Conservation (phyloP, 2,329 filamentous ascomycete genomes). For the Exophiala oligosperma region DNA sequence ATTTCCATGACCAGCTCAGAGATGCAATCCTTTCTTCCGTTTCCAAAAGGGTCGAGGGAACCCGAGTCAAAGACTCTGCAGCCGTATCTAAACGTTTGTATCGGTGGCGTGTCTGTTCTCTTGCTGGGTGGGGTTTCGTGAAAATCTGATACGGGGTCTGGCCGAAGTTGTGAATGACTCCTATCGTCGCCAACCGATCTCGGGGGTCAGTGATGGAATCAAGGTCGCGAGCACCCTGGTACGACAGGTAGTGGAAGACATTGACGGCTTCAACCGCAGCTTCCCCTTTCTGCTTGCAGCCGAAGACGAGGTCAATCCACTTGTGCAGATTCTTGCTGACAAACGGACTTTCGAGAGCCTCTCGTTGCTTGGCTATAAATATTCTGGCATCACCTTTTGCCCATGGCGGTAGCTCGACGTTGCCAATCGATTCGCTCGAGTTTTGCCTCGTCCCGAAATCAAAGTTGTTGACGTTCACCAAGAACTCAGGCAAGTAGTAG, state of each 20-base stretch:
- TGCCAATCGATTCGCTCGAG: slow-evolving; percentile 74
- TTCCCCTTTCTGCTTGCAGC: slow-evolving; percentile 89
- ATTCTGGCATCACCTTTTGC: slow-evolving; percentile 94
- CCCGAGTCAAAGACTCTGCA: slow-evolving; percentile 71
- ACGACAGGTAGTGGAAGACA: slow-evolving; percentile 94
- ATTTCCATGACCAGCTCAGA: slow-evolving; percentile 73
- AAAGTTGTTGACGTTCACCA: slow-evolving; percentile 91
- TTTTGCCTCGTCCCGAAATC: slow-evolving; percentile 89
- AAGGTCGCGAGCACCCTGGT: slow-evolving; percentile 88
- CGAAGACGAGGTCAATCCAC: slow-evolving; percentile 97
- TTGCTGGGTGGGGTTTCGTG: slow-evolving; percentile 72
- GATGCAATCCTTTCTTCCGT: slow-evolving; percentile 78
- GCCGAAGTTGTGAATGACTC: slow-evolving; percentile 97
- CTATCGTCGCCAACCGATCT: slow-evolving; percentile 84
- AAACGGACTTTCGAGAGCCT: slow-evolving; percentile 89
- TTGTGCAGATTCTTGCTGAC: slow-evolving; percentile 86
- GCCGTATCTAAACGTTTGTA: slow-evolving; percentile 73
- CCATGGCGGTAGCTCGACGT: slow-evolving; percentile 91
- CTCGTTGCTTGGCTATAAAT: slow-evolving; percentile 93
- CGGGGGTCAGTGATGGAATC: slow-evolving; percentile 87
- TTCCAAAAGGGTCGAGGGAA: slow-evolving; percentile 67
- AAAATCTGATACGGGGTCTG: slow-evolving; percentile 97
- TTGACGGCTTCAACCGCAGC: slow-evolving; percentile 89
- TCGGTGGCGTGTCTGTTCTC: slow-evolving; percentile 67
- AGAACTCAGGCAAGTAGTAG: slow-evolving; percentile 92